Percentiles rank a stretch among this genome's conserved stretches.
These are phyloP conservation scores for Rhododendron mucronatum DNA, from an alignment of 148 eudicot genomes.

Conservation along the genomic window DNA sequence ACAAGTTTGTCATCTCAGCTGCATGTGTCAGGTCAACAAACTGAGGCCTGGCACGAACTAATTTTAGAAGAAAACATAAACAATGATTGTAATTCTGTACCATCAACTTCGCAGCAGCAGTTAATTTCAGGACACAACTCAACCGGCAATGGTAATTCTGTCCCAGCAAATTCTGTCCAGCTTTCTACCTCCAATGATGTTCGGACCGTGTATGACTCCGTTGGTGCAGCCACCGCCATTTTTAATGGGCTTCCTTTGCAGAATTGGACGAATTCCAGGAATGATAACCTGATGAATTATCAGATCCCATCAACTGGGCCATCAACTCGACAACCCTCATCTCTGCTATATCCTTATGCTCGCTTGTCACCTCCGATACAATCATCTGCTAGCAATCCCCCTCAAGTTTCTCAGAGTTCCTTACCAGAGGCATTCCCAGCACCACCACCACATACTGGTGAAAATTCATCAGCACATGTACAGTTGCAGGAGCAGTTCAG, in stretches of 20 bases:
- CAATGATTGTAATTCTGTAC: not conserved
- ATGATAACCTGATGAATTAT: not conserved
- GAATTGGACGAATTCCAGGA: not conserved
- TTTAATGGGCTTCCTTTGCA: not conserved
- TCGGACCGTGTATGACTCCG: not conserved
- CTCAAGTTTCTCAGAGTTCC: not conserved
- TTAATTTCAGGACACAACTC: not conserved
- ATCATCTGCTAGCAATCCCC: not conserved
- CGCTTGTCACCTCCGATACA: not conserved
- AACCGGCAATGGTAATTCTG: not conserved
- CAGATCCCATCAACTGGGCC: not conserved
- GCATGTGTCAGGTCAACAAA: not conserved
- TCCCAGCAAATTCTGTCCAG: not conserved
- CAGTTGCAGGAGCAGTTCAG: not conserved
- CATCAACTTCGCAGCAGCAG: not conserved
- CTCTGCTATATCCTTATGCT: not conserved
- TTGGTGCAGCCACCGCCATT: not conserved
- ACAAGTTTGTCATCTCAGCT: not conserved
- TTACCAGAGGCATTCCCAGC: not conserved
- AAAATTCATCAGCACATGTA: not conserved
- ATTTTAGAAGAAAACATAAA: not conserved
- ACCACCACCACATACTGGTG: not conserved
- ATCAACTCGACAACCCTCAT: not conserved
- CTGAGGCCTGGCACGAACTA: not conserved
- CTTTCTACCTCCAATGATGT: not conserved